Evolutionary conservation across 768 basidiomycete species (phyloP).

Genomic region (Pholiota conissans): DNA sequence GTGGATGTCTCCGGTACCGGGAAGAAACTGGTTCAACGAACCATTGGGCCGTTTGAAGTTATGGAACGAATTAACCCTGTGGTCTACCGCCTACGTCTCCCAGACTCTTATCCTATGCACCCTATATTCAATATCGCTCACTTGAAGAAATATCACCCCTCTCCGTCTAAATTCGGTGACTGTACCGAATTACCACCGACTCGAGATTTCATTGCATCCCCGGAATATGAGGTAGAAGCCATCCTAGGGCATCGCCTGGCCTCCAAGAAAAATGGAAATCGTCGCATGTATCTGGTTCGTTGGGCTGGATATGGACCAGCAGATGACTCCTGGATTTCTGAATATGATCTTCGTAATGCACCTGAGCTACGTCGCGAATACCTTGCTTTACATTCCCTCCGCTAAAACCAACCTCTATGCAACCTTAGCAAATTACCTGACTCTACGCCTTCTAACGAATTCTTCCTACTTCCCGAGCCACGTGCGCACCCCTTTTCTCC

Average conservation of each 20-base stretch:
- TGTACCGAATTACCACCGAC: conserved; percentile 12
- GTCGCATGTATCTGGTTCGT: background rate
- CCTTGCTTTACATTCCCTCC: background rate
- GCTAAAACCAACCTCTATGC: background rate
- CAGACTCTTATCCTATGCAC: conserved; percentile 24
- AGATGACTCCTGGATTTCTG: conserved; percentile 3
- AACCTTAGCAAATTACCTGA: background rate
- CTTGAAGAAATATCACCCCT: conserved; percentile 19
- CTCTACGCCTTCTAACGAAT: background rate
- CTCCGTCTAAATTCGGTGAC: conserved; percentile 13
- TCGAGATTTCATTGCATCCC: conserved; percentile 9
- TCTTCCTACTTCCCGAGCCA: background rate
- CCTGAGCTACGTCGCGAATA: conserved; percentile 5
- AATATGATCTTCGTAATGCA: conserved; percentile 3
- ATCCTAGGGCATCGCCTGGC: background rate
- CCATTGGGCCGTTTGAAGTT: conserved; percentile 29
- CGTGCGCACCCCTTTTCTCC: too few relatives aligned
- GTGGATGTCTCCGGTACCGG: conserved; percentile 21
- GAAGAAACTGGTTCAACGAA: too few relatives aligned
- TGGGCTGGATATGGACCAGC: conserved; percentile 2
- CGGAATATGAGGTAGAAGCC: background rate
- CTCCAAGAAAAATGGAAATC: background rate
- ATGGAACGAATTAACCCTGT: conserved; percentile 22
- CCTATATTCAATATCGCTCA: conserved; percentile 24
- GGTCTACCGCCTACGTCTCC: conserved; percentile 22